Evolutionary conservation across 257 asterid genomes (phyloP).

Genomic region (Penstemon eatonii): DNA sequence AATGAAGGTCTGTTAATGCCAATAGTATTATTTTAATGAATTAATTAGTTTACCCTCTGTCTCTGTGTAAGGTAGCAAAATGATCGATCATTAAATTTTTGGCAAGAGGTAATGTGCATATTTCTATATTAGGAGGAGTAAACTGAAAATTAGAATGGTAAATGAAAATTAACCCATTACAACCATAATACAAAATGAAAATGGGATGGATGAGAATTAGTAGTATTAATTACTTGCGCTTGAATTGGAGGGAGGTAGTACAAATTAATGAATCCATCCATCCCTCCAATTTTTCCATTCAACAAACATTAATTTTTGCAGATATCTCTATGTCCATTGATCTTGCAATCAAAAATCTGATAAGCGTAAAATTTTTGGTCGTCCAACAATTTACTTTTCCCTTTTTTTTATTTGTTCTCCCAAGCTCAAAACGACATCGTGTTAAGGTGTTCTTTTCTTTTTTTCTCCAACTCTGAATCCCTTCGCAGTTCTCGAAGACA

Average conservation of each 20-base stretch:
- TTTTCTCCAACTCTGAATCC: too few species aligned
- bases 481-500: too few species aligned
- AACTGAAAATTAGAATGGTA: too few species aligned
- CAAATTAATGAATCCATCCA: too few species aligned
- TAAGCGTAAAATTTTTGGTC: too few species aligned
- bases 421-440: too few species aligned
- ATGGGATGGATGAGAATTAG: background rate
- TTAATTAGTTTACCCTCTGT: background rate
- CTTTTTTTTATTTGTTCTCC: too few species aligned
- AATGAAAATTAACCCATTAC: background rate
- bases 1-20: too few species aligned
- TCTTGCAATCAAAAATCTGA: constrained; percentile 70
- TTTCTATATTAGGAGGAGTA: too few species aligned
- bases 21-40: too few species aligned
- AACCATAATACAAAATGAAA: background rate
- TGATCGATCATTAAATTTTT: background rate
- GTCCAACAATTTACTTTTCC: too few species aligned
- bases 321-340: constrained; percentile 74
- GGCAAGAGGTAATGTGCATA: background rate
- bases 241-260: constrained; percentile 57
- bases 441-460: too few species aligned
- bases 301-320: constrained; percentile 64
- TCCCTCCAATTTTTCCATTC: constrained; percentile 83
- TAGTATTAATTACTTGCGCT: constrained; percentile 41
- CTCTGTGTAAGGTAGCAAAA: background rate